phyloP scores from a whole-genome alignment of 2,329 filamentous ascomycete genomes.

The Thielaviopsis euricoi region DNA sequence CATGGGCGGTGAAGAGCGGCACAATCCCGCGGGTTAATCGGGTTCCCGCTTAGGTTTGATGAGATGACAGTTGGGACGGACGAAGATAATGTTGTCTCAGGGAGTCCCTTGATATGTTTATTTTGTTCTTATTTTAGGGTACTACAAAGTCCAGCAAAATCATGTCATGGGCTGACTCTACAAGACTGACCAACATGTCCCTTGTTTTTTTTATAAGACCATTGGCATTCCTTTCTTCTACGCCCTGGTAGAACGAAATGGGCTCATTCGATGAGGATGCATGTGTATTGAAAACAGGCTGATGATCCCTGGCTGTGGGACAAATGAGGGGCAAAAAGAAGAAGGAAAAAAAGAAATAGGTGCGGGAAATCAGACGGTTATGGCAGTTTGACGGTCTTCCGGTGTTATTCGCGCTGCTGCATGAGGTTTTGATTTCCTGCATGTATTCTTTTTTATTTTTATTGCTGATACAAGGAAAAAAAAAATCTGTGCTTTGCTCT shows the following conservation, averaged over 20 bases:
- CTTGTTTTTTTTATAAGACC: neutral
- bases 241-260: neutral
- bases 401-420: too few species aligned
- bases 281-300: neutral
- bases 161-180: neutral
- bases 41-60: neutral
- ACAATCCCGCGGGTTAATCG: neutral
- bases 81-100: neutral
- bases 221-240: neutral
- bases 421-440: too few species aligned
- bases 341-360: too few species aligned
- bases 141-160: neutral
- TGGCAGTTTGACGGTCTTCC: neutral
- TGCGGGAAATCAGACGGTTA: neutral
- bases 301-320: neutral
- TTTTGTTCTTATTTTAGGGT: too few species aligned
- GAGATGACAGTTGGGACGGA: neutral
- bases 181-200: neutral
- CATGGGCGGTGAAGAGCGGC: neutral
- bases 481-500: too few species aligned
- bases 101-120: too few species aligned
- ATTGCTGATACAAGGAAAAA: too few species aligned
- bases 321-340: neutral
- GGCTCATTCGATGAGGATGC: neutral
- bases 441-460: too few species aligned